Conservation (phyloP, 1,139 yeast genomes). For the Arxiozyma heterogenica region DNA sequence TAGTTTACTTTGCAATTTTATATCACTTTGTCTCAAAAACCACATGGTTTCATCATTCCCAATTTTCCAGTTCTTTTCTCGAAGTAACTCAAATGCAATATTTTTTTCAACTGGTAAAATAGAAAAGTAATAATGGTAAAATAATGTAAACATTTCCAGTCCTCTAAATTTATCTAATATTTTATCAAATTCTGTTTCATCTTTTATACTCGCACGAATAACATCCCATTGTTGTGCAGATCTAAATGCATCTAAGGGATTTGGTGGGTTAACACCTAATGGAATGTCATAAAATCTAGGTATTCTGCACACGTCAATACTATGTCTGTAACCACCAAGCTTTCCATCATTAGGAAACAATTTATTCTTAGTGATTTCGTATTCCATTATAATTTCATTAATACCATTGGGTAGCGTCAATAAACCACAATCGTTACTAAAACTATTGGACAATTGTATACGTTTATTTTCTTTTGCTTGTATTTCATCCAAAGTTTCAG, state of each 20-base stretch:
- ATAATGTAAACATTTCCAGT: slow-evolving; percentile 37
- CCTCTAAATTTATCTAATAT: slow-evolving; percentile 23
- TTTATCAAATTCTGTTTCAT: slow-evolving; percentile 10
- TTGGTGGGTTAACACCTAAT: slow-evolving; percentile 29
- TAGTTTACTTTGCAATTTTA: slow-evolving; percentile 31
- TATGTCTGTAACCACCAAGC: slow-evolving; percentile 24
- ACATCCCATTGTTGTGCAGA: slow-evolving; percentile 31
- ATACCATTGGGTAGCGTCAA: slow-evolving; percentile 61
- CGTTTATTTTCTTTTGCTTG: slow-evolving; percentile 7
- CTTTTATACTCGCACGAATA: slow-evolving; percentile 17
- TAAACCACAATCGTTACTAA: slow-evolving; percentile 31
- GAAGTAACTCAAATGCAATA: slow-evolving; percentile 29
- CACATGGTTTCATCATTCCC: slow-evolving; percentile 31
- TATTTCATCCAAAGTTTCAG: slow-evolving; percentile 13
- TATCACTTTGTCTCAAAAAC: slow-evolving; percentile 34
- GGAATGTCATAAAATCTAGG: slow-evolving; percentile 25
- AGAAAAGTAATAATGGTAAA: slow-evolving; percentile 56
- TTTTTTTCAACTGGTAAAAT: slow-evolving; percentile 44
- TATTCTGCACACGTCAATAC: slow-evolving; percentile 23
- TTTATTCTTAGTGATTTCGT: slow-evolving; percentile 18
- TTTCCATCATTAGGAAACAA: slow-evolving; percentile 18
- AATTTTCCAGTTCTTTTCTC: slow-evolving; percentile 33
- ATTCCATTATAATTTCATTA: slow-evolving; percentile 41
- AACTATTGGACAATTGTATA: slow-evolving; percentile 10
- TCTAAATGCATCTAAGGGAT: slow-evolving; percentile 30